These are phyloP conservation scores for Candida labiduridarum DNA, from an alignment of 1,139 yeast genomes.

Conservation along the genomic window DNA sequence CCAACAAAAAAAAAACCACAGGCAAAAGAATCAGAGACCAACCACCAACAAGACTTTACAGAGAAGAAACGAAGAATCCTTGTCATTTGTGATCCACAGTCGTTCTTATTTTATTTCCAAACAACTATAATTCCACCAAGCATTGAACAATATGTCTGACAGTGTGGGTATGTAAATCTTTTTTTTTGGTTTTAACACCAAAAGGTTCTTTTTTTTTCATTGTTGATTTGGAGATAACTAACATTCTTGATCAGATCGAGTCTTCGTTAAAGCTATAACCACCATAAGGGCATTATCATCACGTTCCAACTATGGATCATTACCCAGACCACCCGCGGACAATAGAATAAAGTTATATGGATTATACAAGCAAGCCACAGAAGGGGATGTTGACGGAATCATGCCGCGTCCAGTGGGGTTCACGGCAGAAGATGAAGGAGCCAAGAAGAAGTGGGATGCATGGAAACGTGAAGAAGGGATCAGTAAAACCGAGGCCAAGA, in stretches of 20 bases:
- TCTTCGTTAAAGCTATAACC: constrained; percentile 77
- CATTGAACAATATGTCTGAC: constrained; percentile 14
- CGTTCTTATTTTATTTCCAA: not conserved
- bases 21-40: not conserved
- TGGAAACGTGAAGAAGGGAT: constrained; percentile 80
- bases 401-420: constrained; percentile 67
- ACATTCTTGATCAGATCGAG: constrained; percentile 54
- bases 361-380: constrained; percentile 84
- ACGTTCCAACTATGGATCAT: constrained; percentile 65
- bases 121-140: not conserved
- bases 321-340: constrained; percentile 81
- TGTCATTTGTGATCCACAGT: not conserved
- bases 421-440: constrained; percentile 64
- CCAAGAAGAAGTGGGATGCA: constrained; percentile 80
- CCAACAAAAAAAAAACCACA: not conserved
- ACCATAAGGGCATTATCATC: constrained; percentile 76
- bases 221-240: not conserved
- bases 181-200: not conserved
- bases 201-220: not conserved
- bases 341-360: constrained; percentile 74
- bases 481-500: constrained; percentile 72
- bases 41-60: not conserved
- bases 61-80: not conserved
- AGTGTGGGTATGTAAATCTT: constrained; percentile 17
- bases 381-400: constrained; percentile 74